Base-by-base conservation (phyloP, 1,284 basidiomycete species). In the Singerocomus inundabilis region DNA sequence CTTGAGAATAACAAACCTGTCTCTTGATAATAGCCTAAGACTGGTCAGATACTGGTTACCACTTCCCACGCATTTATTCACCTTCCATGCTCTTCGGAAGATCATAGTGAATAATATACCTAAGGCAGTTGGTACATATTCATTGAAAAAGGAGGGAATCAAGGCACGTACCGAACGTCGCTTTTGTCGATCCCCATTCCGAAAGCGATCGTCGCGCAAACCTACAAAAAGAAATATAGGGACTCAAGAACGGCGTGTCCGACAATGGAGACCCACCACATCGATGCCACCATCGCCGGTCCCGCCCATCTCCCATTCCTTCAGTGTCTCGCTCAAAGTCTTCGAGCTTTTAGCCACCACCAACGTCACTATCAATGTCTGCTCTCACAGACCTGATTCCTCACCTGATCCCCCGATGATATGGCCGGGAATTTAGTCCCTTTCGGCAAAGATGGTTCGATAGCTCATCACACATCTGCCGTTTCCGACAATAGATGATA, bases 181-280 rank as follows among this genome's bases (percentile, higher is more conserved):
- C 81, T 71, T 66, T 93, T 92, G 66, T 95, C 91, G 29, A 95
- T 92, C 1, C 92, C 91, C 75, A 93, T 86, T 2, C 92, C 91
- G 60, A 94, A 94, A 2, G 91, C 91, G 37, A 93, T 83, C 0
- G 82, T 83, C 1, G 81, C 81, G 16, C 81, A 79, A 24, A 80
- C 75, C 68, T 78, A 56, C 62, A 75, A 26, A 72, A 71, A n/a
- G 41, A 4, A 29, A 31, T 28, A 36, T 38, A 42, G 24, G n/a
- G 6, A 9, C 10, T 11, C 35, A 11, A 25, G n/a, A n/a, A 4
- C 6, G 8, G 16, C 1, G 8, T 11, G 0, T 15, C 28, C 2
- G 33, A 24, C 11, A 36, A 38, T n/a, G 4, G 25, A 29, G 5
- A 66, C 80, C 47, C 53, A 85, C 85, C 13, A 87, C 72, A 53